Evolutionary conservation across 2,329 filamentous ascomycete genomes (phyloP), one percentile per base, ranked within the genome.

Genomic region (Metarhizium robertsii): DNA sequence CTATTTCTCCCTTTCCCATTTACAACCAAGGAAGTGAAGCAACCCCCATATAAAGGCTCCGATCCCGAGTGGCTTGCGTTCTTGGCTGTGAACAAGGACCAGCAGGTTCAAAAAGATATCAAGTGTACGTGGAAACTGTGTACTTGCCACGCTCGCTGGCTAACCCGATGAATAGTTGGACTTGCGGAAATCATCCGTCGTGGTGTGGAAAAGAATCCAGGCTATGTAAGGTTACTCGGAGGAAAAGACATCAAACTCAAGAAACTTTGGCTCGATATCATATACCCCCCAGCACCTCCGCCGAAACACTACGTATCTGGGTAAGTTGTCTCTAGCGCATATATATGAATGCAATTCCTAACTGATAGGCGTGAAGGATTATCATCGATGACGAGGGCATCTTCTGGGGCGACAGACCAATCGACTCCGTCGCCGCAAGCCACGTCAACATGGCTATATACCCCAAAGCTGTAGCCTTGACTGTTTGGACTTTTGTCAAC

Each of bases 41-140:
- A 76, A 34, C 64, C 68, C 34, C 78, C 77, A 2, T 86, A 84
- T 64, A 73, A 72, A 57, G 76, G 76, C 53, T 72, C 71, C 30
- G 83, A 86, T 60, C 83, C 84, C 2, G 85, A 88, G 66, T 87
- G 81, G 82, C 71, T 75, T 58, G 73, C 75, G 51, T 88, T 85
- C 59, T 64, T 83, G 16, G 77, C 77, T 55, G 71, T 87, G n/a
- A 80, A 76, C 58, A 76, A 76, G 59, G 77, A 87, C 58, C 66
- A 64, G 14, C 67, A 76, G 47, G 69, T 77, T 10, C 69, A 79
- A 29, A 63, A 75, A 18, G 65, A 71, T 25, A 75, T 86, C 32
- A 74, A 73, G 63, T 62, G 79, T 78, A 61, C 42, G 75, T 66
- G 40, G 14, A n/a, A 6, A 14, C 2, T 3, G 18, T 42, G 40